phyloP scores from a whole-genome alignment of 2,329 filamentous ascomycete genomes.

The Botrytis squamosa region DNA sequence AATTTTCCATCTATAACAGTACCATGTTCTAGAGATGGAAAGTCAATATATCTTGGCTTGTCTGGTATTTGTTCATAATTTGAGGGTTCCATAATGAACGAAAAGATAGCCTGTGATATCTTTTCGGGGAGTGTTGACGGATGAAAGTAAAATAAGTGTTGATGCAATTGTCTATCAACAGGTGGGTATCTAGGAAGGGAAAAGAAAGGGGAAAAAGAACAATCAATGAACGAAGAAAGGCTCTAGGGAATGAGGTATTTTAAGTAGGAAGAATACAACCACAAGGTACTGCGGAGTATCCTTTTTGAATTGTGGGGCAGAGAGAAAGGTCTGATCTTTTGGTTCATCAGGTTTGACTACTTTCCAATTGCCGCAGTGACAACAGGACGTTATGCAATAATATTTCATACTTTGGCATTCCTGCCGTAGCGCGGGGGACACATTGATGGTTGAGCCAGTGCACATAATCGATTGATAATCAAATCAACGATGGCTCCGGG shows the following conservation, averaged over 20 bases:
- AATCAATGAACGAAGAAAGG: neutral
- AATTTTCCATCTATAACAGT: conserved; percentile 52
- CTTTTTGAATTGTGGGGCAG: neutral
- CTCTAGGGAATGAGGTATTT: neutral
- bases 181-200: neutral
- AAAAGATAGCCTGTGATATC: neutral
- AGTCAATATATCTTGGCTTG: conserved; percentile 37
- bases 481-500: conserved; percentile 9
- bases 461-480: conserved; percentile 12
- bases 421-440: neutral
- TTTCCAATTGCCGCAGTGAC: neutral
- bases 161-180: neutral
- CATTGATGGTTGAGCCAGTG: conserved; percentile 5
- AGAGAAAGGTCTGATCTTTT: neutral
- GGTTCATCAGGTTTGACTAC: neutral
- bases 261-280: neutral
- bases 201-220: neutral
- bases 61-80: conserved; percentile 29
- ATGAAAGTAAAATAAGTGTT: neutral
- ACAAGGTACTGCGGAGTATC: neutral
- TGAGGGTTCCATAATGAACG: conserved; percentile 32
- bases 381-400: conserved; percentile 6
- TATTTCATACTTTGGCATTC: neutral
- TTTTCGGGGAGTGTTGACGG: neutral
- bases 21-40: conserved; percentile 35